Conservation (phyloP, 148 eudicot species). For the Camellia lanceoleosa region DNA sequence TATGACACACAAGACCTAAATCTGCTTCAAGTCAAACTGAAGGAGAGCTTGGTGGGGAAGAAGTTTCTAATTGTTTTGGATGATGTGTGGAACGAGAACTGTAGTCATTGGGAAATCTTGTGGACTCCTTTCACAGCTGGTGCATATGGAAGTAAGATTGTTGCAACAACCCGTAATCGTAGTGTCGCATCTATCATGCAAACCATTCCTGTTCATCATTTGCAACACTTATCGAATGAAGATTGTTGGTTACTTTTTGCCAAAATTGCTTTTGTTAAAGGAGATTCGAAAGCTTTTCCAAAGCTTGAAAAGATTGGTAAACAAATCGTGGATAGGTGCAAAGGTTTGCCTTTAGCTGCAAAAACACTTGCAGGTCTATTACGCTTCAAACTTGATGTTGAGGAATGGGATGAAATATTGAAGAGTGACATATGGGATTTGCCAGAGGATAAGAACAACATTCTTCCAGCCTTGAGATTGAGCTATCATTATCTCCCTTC, state of each 20-base stretch:
- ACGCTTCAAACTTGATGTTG: neutral
- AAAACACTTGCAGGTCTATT: neutral
- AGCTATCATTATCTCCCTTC: conserved; percentile 6
- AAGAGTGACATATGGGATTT: neutral
- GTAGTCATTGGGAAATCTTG: neutral
- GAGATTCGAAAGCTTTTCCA: neutral
- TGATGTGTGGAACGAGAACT: conserved; percentile 13
- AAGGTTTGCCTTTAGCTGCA: conserved; percentile 20
- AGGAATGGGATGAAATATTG: conserved; percentile 7
- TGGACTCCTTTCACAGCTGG: neutral
- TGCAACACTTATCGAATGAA: neutral
- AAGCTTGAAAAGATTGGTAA: conserved; percentile 1
- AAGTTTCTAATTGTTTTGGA: conserved; percentile 15
- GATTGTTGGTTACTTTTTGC: too few relatives aligned
- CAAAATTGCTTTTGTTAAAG: too few relatives aligned
- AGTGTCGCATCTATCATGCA: too few relatives aligned
- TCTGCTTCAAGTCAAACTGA: conserved; percentile 20
- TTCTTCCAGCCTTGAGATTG: neutral
- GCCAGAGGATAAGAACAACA: neutral
- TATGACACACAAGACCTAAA: neutral
- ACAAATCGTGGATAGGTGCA: conserved; percentile 18
- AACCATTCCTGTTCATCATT: neutral
- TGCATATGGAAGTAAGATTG: neutral
- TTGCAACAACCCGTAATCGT: conserved; percentile 1
- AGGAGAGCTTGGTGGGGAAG: neutral